Evolutionary conservation across 345 rosid species (phyloP).

Genomic region (Carallia brachiata): DNA sequence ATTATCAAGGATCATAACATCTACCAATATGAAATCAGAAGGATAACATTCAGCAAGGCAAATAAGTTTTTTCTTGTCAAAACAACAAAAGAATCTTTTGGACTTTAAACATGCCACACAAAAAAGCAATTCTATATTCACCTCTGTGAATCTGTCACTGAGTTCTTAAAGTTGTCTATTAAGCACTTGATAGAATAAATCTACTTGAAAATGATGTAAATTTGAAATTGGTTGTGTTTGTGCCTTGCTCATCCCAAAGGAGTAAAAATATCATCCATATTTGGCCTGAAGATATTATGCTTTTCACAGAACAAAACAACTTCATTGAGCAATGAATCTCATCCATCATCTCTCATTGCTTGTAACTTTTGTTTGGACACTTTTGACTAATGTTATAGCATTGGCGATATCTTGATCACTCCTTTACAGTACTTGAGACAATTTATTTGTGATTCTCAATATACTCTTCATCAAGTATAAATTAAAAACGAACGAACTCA

Average conservation of each 20-base stretch:
- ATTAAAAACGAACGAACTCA: no score
- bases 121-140: no score
- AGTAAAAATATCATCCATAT: background rate
- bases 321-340: background rate
- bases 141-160: no score
- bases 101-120: no score
- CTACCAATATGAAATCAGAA: background rate
- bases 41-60: background rate
- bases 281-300: background rate
- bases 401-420: background rate
- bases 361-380: background rate
- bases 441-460: no score
- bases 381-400: background rate
- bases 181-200: background rate
- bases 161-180: background rate
- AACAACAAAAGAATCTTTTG: background rate
- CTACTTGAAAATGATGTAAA: background rate
- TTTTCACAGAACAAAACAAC: background rate
- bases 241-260: background rate
- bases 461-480: no score
- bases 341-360: constrained; percentile 1
- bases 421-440: no score
- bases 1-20: background rate
- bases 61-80: constrained; percentile 1
- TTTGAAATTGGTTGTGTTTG: background rate